Evolutionary conservation across 2,329 filamentous ascomycete genomes (phyloP).

Genomic region (Thermoascus crustaceus): DNA sequence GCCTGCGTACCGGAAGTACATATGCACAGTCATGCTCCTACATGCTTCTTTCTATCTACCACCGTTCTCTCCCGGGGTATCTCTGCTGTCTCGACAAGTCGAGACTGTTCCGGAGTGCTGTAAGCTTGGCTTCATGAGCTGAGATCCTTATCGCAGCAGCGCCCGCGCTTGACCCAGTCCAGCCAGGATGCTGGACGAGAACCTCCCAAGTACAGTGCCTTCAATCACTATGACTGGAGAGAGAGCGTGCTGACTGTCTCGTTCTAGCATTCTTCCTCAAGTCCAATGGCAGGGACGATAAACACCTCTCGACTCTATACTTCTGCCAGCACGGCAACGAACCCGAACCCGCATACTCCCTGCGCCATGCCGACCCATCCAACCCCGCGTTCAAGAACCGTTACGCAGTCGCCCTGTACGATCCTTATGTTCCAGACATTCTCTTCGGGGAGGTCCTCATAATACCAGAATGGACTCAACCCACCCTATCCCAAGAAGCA

Average conservation of each 20-base stretch:
- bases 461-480: slow-evolving; percentile 76
- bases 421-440: slow-evolving; percentile 70
- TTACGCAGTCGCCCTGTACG: slow-evolving; percentile 79
- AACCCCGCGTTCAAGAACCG: slow-evolving; percentile 64
- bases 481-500: slow-evolving; percentile 71
- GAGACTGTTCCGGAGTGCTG: too few species aligned
- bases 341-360: slow-evolving; percentile 67
- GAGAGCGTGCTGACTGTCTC: slow-evolving; percentile 8
- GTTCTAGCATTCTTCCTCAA: slow-evolving; percentile 52
- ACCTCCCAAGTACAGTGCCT: slow-evolving; percentile 60
- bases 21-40: too few species aligned
- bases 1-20: too few species aligned
- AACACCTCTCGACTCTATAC: slow-evolving; percentile 32
- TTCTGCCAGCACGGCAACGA: slow-evolving; percentile 68
- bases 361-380: slow-evolving; percentile 67
- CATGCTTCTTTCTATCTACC: too few species aligned
- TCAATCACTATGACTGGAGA: slow-evolving; percentile 6
- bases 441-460: slow-evolving; percentile 82
- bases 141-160: background rate
- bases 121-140: background rate
- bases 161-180: background rate
- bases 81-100: too few species aligned
- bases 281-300: slow-evolving; percentile 36
- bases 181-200: slow-evolving; percentile 75
- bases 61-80: too few species aligned